These are phyloP conservation scores for Cenchrus americanus DNA, from an alignment of 176 grass and related monocot species.

Conservation along the genomic window DNA sequence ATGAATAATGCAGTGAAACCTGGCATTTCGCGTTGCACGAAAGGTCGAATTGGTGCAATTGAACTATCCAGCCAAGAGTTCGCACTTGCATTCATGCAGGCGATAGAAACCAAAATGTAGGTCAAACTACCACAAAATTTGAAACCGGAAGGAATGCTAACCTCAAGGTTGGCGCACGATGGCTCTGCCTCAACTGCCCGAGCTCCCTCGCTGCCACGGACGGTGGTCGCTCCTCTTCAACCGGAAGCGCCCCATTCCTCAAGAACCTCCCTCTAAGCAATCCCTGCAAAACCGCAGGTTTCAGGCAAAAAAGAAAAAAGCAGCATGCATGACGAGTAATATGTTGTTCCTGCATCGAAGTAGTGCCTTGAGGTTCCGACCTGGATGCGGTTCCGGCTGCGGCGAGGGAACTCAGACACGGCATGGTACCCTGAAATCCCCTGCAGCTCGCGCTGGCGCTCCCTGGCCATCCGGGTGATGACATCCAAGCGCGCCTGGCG, in stretches of 20 bases:
- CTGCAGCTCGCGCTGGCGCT: constrained; percentile 92
- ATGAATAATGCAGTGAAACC: neutral
- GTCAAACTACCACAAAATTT: neutral
- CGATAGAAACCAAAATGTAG: constrained; percentile 12
- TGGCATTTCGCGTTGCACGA: neutral
- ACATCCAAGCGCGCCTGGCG: constrained; percentile 83
- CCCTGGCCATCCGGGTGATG: constrained; percentile 74
- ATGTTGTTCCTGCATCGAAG: neutral
- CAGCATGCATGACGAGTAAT: neutral
- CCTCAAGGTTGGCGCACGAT: constrained; percentile 73
- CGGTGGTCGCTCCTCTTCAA: constrained; percentile 69
- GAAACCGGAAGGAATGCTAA: constrained; percentile 23
- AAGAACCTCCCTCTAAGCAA: constrained; percentile 93
- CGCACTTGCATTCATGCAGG: constrained; percentile 21
- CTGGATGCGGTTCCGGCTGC: constrained; percentile 95
- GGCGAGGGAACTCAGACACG: constrained; percentile 75
- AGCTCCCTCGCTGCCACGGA: constrained; percentile 87
- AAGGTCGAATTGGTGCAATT: constrained; percentile 11
- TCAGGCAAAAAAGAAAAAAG: constrained; percentile 1
- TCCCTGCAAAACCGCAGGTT: constrained; percentile 52
- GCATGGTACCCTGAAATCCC: constrained; percentile 74
- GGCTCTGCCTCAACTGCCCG: constrained; percentile 83
- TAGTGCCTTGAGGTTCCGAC: neutral
- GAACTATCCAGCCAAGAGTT: neutral
- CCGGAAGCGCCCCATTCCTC: constrained; percentile 49